A percentile compares a stretch with the other conserved stretches of the same genome.
phyloP scores from a whole-genome alignment of 192 early-diverging fungal species.

The Entrophospora sp. region DNA sequence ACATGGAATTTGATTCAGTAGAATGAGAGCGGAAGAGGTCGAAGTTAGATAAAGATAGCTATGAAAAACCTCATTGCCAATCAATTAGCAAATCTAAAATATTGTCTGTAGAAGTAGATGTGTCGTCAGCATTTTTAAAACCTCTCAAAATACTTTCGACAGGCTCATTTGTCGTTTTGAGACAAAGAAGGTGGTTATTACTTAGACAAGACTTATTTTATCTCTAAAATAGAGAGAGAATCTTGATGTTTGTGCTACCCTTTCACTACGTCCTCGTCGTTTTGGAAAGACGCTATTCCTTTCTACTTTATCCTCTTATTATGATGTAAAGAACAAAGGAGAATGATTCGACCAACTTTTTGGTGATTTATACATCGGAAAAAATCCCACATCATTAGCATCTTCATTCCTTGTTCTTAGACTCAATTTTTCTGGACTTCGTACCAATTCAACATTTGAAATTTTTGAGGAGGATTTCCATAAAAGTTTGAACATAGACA shows the following conservation, averaged over 20 bases:
- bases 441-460: not conserved
- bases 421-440: constrained; percentile 8
- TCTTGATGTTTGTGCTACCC: not conserved
- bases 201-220: constrained; percentile 9
- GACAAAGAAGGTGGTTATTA: not conserved
- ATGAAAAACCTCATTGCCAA: not conserved
- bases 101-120: not conserved
- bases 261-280: not conserved
- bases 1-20: constrained; percentile 20
- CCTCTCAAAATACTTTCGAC: constrained; percentile 15
- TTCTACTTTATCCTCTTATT: constrained; percentile 14
- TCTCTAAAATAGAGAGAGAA: constrained; percentile 13
- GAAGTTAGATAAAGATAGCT: not conserved
- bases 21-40: constrained; percentile 21
- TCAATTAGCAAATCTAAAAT: not conserved
- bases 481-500: not conserved
- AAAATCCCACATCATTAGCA: constrained; percentile 14
- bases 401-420: constrained; percentile 1
- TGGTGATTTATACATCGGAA: constrained; percentile 1
- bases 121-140: constrained; percentile 1
- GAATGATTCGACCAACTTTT: not conserved
- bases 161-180: constrained; percentile 7
- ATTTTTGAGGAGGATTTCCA: not conserved
- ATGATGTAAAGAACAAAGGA: constrained; percentile 14
- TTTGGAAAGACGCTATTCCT: constrained; percentile 14